A percentile compares a stretch with the other conserved stretches of the same genome.
These are phyloP conservation scores for Cinchona pubescens DNA, from an alignment of 257 asterid species.

Conservation along the genomic window DNA sequence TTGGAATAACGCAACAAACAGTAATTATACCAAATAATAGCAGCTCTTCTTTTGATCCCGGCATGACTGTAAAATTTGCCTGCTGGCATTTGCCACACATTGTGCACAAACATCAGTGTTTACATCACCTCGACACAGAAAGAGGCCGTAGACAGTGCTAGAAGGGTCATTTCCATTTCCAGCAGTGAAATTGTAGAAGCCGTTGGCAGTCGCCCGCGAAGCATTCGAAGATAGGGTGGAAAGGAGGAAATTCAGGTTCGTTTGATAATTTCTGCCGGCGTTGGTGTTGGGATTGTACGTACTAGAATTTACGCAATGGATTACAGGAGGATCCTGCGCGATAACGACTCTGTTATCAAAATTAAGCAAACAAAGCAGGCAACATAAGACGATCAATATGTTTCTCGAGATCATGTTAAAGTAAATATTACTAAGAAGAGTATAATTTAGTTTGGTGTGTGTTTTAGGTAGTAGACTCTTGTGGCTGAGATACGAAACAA, in stretches of 20 bases:
- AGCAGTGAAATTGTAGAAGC: slow-evolving; percentile 16
- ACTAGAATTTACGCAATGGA: no score
- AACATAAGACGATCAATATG: no score
- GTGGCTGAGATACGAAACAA: no score
- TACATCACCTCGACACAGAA: slow-evolving; percentile 28
- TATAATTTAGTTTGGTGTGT: no score
- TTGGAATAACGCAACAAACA: slow-evolving; percentile 24
- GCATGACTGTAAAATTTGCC: slow-evolving; percentile 1
- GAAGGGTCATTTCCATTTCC: slow-evolving; percentile 2
- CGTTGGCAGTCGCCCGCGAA: not conserved
- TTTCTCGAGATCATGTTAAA: no score
- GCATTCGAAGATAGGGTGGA: slow-evolving; percentile 13
- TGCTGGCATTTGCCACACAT: not conserved
- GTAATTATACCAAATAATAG: not conserved
- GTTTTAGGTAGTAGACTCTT: no score
- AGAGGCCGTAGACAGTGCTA: slow-evolving; percentile 7
- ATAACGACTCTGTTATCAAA: no score
- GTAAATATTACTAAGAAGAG: no score
- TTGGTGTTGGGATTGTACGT: no score
- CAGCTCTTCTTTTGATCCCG: not conserved
- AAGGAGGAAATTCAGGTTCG: slow-evolving; percentile 9
- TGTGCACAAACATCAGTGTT: not conserved
- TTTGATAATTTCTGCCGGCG: not conserved
- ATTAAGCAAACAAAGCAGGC: no score
- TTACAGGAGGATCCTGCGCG: no score